phyloP scores from a whole-genome alignment of 176 grass and related monocot genomes.

The Poa annua region DNA sequence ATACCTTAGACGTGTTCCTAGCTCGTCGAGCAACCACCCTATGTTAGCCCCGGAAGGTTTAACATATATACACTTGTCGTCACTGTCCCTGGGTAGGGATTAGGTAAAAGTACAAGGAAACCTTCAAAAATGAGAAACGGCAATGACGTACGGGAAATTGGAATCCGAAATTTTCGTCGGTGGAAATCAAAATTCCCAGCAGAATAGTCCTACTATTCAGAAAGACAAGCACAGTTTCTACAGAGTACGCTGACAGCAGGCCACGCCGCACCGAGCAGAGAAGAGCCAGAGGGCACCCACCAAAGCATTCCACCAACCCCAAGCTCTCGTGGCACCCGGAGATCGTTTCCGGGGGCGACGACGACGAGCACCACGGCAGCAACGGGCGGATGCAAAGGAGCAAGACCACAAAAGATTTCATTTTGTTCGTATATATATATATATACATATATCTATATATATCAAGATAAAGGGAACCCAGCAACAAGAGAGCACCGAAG shows the following conservation, averaged over 20 bases:
- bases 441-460: neutral
- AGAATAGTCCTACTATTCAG: neutral
- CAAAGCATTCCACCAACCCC: too few relatives aligned
- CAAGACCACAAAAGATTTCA: neutral
- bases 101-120: neutral
- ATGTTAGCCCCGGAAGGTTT: neutral
- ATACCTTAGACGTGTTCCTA: neutral
- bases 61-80: neutral
- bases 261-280: conserved; percentile 8
- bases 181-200: neutral
- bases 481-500: neutral
- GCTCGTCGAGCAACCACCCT: neutral
- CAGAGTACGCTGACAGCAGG: neutral
- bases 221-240: neutral
- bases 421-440: neutral
- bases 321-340: neutral
- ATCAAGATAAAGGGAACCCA: neutral
- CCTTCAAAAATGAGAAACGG: neutral
- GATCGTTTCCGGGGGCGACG: neutral
- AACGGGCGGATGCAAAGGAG: neutral
- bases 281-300: too few relatives aligned
- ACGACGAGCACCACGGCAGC: neutral
- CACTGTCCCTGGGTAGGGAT: neutral
- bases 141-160: too few relatives aligned
- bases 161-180: neutral